Evolutionary conservation across 441 rosid species (phyloP), one percentile per base, ranked within the genome.

Genomic region (Viola pubescens): DNA sequence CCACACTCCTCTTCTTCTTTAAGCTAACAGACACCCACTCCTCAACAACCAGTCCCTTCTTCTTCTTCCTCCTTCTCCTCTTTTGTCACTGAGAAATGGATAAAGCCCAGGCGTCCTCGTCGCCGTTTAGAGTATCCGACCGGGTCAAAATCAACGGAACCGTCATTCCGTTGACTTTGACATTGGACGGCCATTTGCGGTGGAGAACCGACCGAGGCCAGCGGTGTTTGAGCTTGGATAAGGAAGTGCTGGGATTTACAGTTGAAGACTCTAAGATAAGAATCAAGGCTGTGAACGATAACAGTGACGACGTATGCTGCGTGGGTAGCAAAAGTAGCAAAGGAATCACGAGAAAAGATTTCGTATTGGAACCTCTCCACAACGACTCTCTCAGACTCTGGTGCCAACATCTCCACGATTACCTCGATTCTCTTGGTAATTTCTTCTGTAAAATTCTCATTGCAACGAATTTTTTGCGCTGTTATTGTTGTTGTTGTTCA

Each of bases 351-450:
- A 87, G 94, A 74, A 83, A 66, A 71, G 82, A 90, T 63, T 75
- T 85, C 53, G 77, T 80, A 19, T 87, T 92, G 71, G 84, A 87
- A 76, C 78, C 84, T 67, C 68, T 76, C 54, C 65, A 85, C 5
- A 72, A 69, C 43, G 91, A 85, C 48, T 81, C 89, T 8, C 76
- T 61, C 59, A 56, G 60, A 1, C 71, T 79, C 9, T 89, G 90
- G 91, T 78, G 80, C 50, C 78, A 74, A 26, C 77, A 66, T 70
- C 85, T 89, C 46, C 79, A 73, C 7, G 79, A 69, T 34, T 73
- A 61, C 42, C 66, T 89, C 4, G 84, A 81, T 63, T 81, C 91
- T 72, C 76, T 87, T 0, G 96, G 97, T 92, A 72, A 57, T 45
- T 38, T 8, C 6, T 59, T 40, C 40, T 14, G 1, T 7, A 14